Percentiles rank a stretch among this genome's conserved stretches.
Evolutionary conservation across 148 eudicot species (phyloP).

Genomic region (Rhododendron henanense): DNA sequence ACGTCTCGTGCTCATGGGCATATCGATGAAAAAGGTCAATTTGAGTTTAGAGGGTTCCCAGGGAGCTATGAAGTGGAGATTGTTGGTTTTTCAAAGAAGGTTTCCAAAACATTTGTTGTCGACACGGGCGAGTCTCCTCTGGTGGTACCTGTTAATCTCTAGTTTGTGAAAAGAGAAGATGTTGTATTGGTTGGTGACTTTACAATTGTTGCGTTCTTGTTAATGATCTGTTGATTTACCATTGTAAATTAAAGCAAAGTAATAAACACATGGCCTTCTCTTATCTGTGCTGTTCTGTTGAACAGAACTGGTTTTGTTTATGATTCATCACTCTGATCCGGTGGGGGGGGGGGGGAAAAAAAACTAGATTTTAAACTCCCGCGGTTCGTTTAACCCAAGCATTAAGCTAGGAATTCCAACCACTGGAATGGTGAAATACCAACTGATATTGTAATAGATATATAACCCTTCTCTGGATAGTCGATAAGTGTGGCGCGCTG

Average conservation of each 20-base stretch:
- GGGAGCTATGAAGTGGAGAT: conserved; percentile 76
- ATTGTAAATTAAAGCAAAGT: background rate
- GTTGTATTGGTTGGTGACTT: background rate
- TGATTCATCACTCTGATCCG: too few species aligned
- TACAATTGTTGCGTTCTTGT: background rate
- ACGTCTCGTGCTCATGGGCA: conserved; percentile 56
- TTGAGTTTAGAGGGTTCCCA: conserved; percentile 73
- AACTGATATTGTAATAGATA: too few species aligned
- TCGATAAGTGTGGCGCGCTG: too few species aligned
- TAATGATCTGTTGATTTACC: background rate
- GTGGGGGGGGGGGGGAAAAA: too few species aligned
- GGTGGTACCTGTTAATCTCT: conserved; percentile 41
- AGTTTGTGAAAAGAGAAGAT: conserved; percentile 14
- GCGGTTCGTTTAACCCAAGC: too few species aligned
- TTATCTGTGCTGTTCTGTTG: too few species aligned
- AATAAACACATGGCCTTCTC: background rate
- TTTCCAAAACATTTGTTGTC: conserved; percentile 66
- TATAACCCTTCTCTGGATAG: too few species aligned
- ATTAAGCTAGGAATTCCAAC: too few species aligned
- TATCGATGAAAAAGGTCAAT: conserved; percentile 56
- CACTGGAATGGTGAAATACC: too few species aligned
- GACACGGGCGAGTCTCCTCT: conserved; percentile 58
- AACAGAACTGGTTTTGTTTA: too few species aligned
- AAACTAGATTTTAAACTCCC: too few species aligned
- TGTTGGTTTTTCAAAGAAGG: conserved; percentile 19